A percentile compares a stretch with the other conserved stretches of the same genome.
Conservation (phyloP, 2,329 filamentous ascomycete species). For the Tolypocladium pustulatum region DNA sequence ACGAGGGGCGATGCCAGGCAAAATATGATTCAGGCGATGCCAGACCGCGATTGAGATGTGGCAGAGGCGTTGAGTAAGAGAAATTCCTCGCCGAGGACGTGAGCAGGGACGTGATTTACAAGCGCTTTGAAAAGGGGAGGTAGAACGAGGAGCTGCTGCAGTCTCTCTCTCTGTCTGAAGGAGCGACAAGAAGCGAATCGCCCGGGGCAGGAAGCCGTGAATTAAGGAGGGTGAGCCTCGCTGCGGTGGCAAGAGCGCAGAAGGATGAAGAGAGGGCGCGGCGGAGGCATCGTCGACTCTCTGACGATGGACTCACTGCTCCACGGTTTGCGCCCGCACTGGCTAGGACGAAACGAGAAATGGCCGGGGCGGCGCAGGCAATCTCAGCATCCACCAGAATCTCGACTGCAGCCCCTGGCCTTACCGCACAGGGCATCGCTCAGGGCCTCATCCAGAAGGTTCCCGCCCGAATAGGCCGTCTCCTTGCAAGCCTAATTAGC, state of each 20-base stretch:
- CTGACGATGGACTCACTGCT: background rate
- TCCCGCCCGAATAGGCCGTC: background rate
- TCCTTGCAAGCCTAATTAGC: background rate
- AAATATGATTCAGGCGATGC: no score
- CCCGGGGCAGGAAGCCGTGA: background rate
- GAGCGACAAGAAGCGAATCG: constrained; percentile 12
- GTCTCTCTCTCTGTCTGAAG: constrained; percentile 1
- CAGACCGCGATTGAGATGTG: background rate
- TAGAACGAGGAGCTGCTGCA: background rate
- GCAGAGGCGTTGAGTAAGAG: background rate
- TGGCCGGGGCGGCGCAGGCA: background rate
- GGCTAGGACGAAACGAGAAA: background rate
- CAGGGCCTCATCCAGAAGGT: background rate
- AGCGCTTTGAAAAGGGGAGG: background rate
- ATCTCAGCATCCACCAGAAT: background rate
- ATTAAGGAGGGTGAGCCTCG: constrained; percentile 1
- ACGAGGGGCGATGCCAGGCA: no score
- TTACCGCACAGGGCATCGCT: background rate
- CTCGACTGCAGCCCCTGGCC: background rate
- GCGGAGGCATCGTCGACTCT: background rate
- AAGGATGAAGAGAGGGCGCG: background rate
- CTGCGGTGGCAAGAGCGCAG: background rate
- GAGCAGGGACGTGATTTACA: background rate
- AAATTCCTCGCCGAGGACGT: background rate
- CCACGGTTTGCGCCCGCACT: background rate